A percentile compares a stretch with the other conserved stretches of the same genome.
phyloP scores from a whole-genome alignment of 306 rosid species.

The Clitoria ternatea region DNA sequence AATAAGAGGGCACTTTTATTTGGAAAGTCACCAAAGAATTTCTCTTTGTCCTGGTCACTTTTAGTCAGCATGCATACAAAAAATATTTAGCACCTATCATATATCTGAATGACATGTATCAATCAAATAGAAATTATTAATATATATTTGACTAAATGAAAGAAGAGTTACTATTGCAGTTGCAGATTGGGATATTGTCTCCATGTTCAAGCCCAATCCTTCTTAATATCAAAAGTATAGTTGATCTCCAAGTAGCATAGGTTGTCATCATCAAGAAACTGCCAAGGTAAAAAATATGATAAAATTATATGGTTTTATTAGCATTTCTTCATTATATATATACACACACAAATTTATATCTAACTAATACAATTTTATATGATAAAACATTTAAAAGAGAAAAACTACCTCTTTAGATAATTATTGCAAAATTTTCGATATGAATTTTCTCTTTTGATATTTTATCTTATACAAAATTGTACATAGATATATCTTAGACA shows the following conservation, averaged over 20 bases:
- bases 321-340: no score
- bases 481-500: no score
- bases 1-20: neutral
- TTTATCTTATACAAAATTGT: no score
- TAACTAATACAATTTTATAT: no score
- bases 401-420: no score
- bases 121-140: neutral
- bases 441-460: no score
- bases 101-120: neutral
- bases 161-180: constrained; percentile 13
- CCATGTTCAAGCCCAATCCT: constrained; percentile 54
- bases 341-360: no score
- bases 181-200: neutral
- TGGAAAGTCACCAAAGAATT: neutral
- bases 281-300: constrained; percentile 25
- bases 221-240: constrained; percentile 68
- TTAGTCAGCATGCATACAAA: neutral
- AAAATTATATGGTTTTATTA: no score
- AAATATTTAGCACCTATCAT: neutral
- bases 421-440: no score
- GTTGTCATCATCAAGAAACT: constrained; percentile 80
- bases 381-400: no score
- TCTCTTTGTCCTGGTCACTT: neutral
- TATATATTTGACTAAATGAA: constrained; percentile 7
- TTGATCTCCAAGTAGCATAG: constrained; percentile 81